Evolutionary conservation across 352 stramenopile genomes (phyloP).

Genomic region (Achlya hypogyna): DNA sequence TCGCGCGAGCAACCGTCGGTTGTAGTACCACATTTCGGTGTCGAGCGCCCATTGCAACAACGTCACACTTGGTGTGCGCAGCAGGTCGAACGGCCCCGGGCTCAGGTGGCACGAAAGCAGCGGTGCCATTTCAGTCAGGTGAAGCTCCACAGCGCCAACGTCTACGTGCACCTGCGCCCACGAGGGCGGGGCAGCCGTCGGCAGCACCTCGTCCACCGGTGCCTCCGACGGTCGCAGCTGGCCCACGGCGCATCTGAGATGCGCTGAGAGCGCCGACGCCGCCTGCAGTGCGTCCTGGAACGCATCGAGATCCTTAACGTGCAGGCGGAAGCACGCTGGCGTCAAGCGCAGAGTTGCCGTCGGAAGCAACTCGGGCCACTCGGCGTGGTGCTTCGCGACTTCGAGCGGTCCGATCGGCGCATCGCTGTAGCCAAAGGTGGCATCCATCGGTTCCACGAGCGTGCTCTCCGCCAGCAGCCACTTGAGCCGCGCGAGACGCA

Average conservation of each 20-base stretch:
- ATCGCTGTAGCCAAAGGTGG: neutral
- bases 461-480: neutral
- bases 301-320: neutral
- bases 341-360: neutral
- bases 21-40: slow-evolving; percentile 76
- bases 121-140: slow-evolving; percentile 3
- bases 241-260: neutral
- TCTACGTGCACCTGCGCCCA: slow-evolving; percentile 10
- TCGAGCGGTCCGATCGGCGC: neutral
- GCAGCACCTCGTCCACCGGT: neutral
- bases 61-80: neutral
- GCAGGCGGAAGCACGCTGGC: neutral
- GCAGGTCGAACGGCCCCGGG: slow-evolving; percentile 1
- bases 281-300: neutral
- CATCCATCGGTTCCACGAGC: neutral
- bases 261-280: neutral
- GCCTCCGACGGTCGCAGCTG: neutral
- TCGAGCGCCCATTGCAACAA: slow-evolving; percentile 27
- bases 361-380: neutral
- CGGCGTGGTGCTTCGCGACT: neutral
- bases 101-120: neutral
- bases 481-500: neutral
- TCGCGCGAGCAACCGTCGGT: slow-evolving; percentile 64
- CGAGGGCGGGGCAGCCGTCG: neutral
- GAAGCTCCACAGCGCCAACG: neutral